Conservation (phyloP, 2,329 filamentous ascomycete species). For the Neurospora sp. region DNA sequence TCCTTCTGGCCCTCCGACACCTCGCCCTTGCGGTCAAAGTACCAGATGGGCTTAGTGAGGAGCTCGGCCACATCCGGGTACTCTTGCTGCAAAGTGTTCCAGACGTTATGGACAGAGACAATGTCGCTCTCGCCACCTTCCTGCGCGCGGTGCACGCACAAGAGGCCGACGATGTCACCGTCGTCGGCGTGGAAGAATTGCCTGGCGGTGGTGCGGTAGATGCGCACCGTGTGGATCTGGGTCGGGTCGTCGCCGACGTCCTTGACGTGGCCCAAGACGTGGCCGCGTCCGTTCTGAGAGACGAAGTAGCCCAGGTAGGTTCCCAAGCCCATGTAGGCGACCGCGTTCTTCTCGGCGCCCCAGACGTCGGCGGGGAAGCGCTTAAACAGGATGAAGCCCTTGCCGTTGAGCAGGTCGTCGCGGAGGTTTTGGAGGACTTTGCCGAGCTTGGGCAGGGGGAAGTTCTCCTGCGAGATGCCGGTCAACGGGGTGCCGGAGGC, state of each 20-base stretch:
- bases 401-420: slow-evolving; percentile 56
- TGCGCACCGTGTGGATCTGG: slow-evolving; percentile 78
- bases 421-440: slow-evolving; percentile 27
- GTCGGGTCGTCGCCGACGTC: slow-evolving; percentile 73
- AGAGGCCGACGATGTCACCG: slow-evolving; percentile 70
- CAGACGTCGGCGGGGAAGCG: slow-evolving; percentile 68
- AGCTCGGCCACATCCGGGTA: slow-evolving; percentile 69
- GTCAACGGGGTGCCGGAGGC: slow-evolving; percentile 56
- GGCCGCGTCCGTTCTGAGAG: slow-evolving; percentile 74
- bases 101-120: slow-evolving; percentile 68
- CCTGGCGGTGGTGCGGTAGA: slow-evolving; percentile 77
- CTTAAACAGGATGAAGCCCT: slow-evolving; percentile 86
- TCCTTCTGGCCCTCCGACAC: slow-evolving; percentile 63
- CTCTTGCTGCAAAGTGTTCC: slow-evolving; percentile 67
- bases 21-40: slow-evolving; percentile 88
- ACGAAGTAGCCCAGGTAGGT: slow-evolving; percentile 84
- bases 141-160: slow-evolving; percentile 69
- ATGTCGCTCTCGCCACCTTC: slow-evolving; percentile 81
- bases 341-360: slow-evolving; percentile 70
- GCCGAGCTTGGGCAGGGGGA: slow-evolving; percentile 32
- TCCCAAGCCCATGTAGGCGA: slow-evolving; percentile 84
- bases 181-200: slow-evolving; percentile 86
- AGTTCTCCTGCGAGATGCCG: slow-evolving; percentile 46
- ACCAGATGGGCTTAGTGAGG: slow-evolving; percentile 73
- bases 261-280: slow-evolving; percentile 83